These are phyloP conservation scores for Aleurites moluccanus DNA, from an alignment of 441 rosid genomes.

Conservation along the genomic window DNA sequence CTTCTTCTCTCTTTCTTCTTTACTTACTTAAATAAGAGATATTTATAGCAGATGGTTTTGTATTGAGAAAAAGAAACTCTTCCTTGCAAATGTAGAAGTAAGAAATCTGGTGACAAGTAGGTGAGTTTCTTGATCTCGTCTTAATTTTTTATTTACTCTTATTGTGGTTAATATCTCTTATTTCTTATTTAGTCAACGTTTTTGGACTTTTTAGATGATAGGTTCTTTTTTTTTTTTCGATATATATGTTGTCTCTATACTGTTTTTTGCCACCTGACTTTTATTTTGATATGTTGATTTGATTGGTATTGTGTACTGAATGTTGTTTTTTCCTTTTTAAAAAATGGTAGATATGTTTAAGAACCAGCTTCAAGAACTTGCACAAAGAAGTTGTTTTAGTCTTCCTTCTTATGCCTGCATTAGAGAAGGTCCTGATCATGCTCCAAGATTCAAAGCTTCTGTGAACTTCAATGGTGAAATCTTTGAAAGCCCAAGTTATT, in stretches of 20 bases:
- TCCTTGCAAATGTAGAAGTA: slow-evolving; percentile 28
- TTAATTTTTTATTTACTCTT: background rate
- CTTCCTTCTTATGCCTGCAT: slow-evolving; percentile 70
- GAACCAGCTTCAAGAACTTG: slow-evolving; percentile 88
- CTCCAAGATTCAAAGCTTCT: slow-evolving; percentile 77
- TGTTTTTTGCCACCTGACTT: background rate
- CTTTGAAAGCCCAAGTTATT: slow-evolving; percentile 62
- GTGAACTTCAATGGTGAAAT: slow-evolving; percentile 81
- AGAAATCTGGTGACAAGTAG: slow-evolving; percentile 29
- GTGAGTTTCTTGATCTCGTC: slow-evolving; percentile 24
- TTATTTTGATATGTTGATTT: background rate
- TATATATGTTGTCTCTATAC: background rate
- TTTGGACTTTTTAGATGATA: slow-evolving; percentile 1
- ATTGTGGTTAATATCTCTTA: background rate
- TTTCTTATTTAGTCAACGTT: background rate
- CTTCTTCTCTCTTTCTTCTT: background rate
- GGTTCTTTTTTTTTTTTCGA: slow-evolving; percentile 3
- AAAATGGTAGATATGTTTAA: slow-evolving; percentile 56
- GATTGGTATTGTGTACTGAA: background rate
- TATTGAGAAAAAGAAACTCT: slow-evolving; percentile 19
- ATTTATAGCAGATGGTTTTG: slow-evolving; percentile 17
- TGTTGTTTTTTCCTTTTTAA: background rate
- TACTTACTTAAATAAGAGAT: slow-evolving; percentile 8
- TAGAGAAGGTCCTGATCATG: slow-evolving; percentile 93
- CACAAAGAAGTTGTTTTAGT: slow-evolving; percentile 86